Evolutionary conservation across 2,329 filamentous ascomycete species (phyloP).

Genomic region (Pseudophaeomoniella oleicola): DNA sequence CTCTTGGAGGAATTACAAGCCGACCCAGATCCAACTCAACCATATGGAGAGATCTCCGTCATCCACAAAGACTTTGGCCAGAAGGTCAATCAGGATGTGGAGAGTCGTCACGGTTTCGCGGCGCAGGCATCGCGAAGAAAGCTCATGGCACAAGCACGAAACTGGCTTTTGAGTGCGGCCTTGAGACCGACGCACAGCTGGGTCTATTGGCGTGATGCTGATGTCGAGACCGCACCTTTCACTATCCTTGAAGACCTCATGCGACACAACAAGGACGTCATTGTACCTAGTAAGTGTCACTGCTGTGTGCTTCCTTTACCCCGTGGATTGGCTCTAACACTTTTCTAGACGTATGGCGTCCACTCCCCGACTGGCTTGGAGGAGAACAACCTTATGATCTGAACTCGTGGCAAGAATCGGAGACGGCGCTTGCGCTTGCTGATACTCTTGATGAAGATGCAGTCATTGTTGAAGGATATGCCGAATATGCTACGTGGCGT

Average conservation of each 20-base stretch:
- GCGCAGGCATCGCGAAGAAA: slow-evolving; percentile 89
- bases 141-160: slow-evolving; percentile 92
- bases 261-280: slow-evolving; percentile 97
- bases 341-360: slow-evolving; percentile 79
- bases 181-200: slow-evolving; percentile 90
- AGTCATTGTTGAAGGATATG: slow-evolving; percentile 96
- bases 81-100: slow-evolving; percentile 92
- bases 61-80: slow-evolving; percentile 99
- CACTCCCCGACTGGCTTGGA: slow-evolving; percentile 95
- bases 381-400: slow-evolving; percentile 97
- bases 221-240: slow-evolving; percentile 92
- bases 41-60: slow-evolving; percentile 91
- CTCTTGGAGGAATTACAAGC: slow-evolving; percentile 68
- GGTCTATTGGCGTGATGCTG: slow-evolving; percentile 99
- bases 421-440: slow-evolving; percentile 82
- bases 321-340: slow-evolving; percentile 15
- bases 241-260: slow-evolving; percentile 96
- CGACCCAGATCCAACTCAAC: slow-evolving; percentile 61
- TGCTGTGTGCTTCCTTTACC: slow-evolving; percentile 1
- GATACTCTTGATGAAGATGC: slow-evolving; percentile 95
- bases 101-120: slow-evolving; percentile 92
- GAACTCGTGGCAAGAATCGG: slow-evolving; percentile 98
- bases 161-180: slow-evolving; percentile 90
- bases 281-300: slow-evolving; percentile 77
- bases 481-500: slow-evolving; percentile 96